Evolutionary conservation across 306 rosid species (phyloP).

Genomic region (Cajanus cajan): DNA sequence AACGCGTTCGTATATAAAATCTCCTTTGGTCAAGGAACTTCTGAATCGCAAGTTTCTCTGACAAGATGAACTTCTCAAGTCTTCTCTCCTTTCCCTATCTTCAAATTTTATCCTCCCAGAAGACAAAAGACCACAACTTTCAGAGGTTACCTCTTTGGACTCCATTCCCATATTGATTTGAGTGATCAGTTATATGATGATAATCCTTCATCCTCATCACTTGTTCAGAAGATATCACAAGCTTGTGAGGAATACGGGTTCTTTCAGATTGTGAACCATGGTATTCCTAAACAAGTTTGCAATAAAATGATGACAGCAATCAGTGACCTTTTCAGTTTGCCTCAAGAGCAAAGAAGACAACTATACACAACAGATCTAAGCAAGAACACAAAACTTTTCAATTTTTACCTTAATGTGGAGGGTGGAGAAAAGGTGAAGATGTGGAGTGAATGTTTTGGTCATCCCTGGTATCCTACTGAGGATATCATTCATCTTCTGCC

Average conservation of each 20-base stretch:
- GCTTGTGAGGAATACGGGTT: slow-evolving; percentile 55
- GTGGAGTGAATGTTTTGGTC: slow-evolving; percentile 56
- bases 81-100: slow-evolving; percentile 30
- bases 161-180: slow-evolving; percentile 56
- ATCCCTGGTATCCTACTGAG: slow-evolving; percentile 41
- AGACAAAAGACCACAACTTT: slow-evolving; percentile 44
- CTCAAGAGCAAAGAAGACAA: slow-evolving; percentile 33
- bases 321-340: slow-evolving; percentile 39
- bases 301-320: slow-evolving; percentile 28
- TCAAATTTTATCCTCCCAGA: slow-evolving; percentile 44
- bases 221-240: slow-evolving; percentile 37
- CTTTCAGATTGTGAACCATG: slow-evolving; percentile 54
- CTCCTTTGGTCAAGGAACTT: not conserved
- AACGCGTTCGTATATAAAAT: not conserved
- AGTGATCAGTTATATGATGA: not conserved
- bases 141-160: slow-evolving; percentile 26
- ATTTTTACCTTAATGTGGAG: slow-evolving; percentile 31
- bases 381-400: slow-evolving; percentile 33
- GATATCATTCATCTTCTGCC: slow-evolving; percentile 36
- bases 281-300: slow-evolving; percentile 42
- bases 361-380: slow-evolving; percentile 35
- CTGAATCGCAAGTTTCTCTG: not conserved
- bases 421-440: slow-evolving; percentile 49
- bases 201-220: not conserved
- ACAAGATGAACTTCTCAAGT: slow-evolving; percentile 33